Evolutionary conservation across 495 filamentous ascomycete genomes (phyloP).

Genomic region (Eremomyces bilateralis): DNA sequence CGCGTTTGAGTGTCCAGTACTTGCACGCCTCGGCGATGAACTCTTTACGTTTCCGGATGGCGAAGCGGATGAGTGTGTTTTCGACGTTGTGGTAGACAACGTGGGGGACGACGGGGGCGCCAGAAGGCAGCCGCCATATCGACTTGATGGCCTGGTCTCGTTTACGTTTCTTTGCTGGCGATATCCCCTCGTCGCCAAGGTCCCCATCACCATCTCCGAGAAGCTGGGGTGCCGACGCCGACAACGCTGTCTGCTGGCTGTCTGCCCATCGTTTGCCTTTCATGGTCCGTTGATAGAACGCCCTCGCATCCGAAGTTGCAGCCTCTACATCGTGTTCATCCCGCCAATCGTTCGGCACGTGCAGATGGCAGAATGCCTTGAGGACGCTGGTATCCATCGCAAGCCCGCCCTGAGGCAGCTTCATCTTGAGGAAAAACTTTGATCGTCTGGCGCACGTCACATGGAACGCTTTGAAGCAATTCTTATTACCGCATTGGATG

Average conservation of each 20-base stretch:
- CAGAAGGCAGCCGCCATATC: constrained; percentile 86
- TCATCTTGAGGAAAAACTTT: constrained; percentile 88
- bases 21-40: constrained; percentile 82
- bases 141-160: constrained; percentile 35
- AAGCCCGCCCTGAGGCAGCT: constrained; percentile 57
- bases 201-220: too few relatives aligned
- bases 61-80: constrained; percentile 55
- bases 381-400: constrained; percentile 75
- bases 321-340: constrained; percentile 58
- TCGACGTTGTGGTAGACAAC: constrained; percentile 64
- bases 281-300: constrained; percentile 77
- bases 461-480: constrained; percentile 94
- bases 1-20: constrained; percentile 95
- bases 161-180: constrained; percentile 59
- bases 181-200: constrained; percentile 28
- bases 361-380: constrained; percentile 92
- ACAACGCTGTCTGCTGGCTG: constrained; percentile 65
- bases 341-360: constrained; percentile 77
- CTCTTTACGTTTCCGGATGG: constrained; percentile 66
- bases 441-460: constrained; percentile 85
- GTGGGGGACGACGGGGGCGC: constrained; percentile 81
- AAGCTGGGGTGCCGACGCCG: constrained; percentile 9
- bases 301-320: constrained; percentile 43
- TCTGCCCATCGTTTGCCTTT: constrained; percentile 72
- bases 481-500: constrained; percentile 95